Percentiles rank a stretch among this genome's conserved stretches.
Evolutionary conservation across 306 rosid species (phyloP).

Genomic region (Cucurbita maxima): DNA sequence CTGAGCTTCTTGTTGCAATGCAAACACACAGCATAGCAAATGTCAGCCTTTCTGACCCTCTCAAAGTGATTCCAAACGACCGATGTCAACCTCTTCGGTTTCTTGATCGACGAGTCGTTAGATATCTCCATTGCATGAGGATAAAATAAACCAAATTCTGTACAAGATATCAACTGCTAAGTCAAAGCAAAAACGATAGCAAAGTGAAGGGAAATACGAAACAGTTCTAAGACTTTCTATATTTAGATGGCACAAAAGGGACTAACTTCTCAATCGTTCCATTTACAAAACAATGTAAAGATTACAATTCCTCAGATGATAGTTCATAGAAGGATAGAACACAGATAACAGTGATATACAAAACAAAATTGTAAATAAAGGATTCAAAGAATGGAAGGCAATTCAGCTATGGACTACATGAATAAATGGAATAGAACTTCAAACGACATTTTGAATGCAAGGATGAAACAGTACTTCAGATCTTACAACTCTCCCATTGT

Average conservation of each 20-base stretch:
- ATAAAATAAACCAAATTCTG: conserved; percentile 28
- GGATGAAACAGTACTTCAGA: neutral
- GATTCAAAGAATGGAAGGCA: neutral
- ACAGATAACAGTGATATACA: neutral
- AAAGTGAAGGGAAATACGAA: neutral
- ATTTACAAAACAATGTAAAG: neutral
- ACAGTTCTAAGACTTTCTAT: neutral
- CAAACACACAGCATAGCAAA: conserved; percentile 79
- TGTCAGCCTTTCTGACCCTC: conserved; percentile 76
- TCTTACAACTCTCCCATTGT: neutral
- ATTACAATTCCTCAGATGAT: neutral
- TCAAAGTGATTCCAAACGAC: conserved; percentile 99
- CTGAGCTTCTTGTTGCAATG: conserved; percentile 96
- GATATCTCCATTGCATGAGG: conserved; percentile 59
- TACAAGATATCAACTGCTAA: conserved; percentile 7
- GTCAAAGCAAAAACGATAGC: neutral
- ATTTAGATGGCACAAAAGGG: neutral
- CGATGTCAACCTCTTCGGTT: conserved; percentile 39
- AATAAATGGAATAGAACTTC: neutral
- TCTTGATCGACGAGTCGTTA: neutral
- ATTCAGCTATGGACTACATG: neutral
- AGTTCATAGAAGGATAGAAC: neutral
- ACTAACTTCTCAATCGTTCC: neutral
- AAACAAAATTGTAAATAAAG: neutral
- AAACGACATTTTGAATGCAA: neutral